Evolutionary conservation across 2,329 filamentous ascomycete genomes (phyloP).

Genomic region (Trichoderma asperellum): DNA sequence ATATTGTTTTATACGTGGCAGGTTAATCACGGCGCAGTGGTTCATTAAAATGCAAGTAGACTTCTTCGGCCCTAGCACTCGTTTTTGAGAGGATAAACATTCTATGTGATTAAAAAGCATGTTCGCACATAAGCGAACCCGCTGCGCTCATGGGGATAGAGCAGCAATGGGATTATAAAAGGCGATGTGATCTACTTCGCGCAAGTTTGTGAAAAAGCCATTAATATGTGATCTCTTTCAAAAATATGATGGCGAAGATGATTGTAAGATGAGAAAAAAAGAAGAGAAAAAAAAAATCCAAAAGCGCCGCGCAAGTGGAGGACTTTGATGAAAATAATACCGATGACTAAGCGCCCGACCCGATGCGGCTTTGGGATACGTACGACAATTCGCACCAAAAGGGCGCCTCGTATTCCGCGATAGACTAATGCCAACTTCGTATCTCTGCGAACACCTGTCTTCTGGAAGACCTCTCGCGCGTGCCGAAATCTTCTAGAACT

Average conservation of each 20-base stretch:
- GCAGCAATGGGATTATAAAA: constrained; percentile 65
- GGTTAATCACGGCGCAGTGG: constrained; percentile 27
- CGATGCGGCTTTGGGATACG: constrained; percentile 24
- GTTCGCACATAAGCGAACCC: constrained; percentile 68
- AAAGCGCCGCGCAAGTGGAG: constrained; percentile 2
- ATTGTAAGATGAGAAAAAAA: constrained; percentile 54
- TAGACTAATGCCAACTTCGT: neutral
- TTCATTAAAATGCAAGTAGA: constrained; percentile 27
- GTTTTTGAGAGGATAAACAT: constrained; percentile 23
- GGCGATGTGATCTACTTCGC: constrained; percentile 61
- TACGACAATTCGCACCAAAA: constrained; percentile 15
- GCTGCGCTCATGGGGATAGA: constrained; percentile 51
- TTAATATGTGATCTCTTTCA: constrained; percentile 40
- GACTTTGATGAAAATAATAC: constrained; percentile 1
- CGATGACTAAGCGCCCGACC: constrained; percentile 26
- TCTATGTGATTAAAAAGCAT: constrained; percentile 39
- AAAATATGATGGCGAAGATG: constrained; percentile 45
- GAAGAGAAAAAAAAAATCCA: constrained; percentile 34
- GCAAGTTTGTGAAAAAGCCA: constrained; percentile 52
- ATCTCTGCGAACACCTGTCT: constrained; percentile 13
- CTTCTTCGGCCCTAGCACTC: neutral
- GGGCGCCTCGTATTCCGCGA: constrained; percentile 20
- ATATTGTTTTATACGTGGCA: constrained; percentile 9
- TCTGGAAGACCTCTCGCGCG: constrained; percentile 9
- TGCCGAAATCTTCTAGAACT: constrained; percentile 7